Evolutionary conservation across 106 monocot genomes (phyloP).

Genomic region (Dioscorea zingiberensis): DNA sequence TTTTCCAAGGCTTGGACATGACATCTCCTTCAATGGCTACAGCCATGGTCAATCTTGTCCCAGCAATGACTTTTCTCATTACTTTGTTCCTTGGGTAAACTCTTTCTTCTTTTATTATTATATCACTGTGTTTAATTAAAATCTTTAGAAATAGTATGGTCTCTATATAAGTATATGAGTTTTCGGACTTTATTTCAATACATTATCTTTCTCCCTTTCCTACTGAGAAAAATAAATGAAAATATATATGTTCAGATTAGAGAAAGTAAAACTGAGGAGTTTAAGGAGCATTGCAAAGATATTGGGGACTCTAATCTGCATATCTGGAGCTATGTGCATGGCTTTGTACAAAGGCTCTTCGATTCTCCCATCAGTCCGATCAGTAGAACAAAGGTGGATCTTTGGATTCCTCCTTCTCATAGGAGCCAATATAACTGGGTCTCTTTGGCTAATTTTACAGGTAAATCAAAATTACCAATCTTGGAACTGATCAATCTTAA

Average conservation of each 20-base stretch:
- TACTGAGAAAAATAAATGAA: neutral
- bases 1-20: neutral
- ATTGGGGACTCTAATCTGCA: conserved; percentile 10
- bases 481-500: no score
- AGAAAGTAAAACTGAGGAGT: neutral
- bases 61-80: conserved; percentile 7
- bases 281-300: conserved; percentile 17
- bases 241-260: neutral
- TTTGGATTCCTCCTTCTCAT: no score
- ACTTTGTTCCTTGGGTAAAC: neutral
- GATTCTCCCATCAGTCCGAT: conserved; percentile 7
- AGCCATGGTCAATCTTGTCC: neutral
- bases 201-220: no score
- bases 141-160: no score
- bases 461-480: no score
- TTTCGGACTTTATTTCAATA: no score
- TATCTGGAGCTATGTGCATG: conserved; percentile 10
- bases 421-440: no score
- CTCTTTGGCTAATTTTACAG: no score
- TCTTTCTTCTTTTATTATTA: neutral
- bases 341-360: conserved; percentile 9
- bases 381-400: no score
- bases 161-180: no score
- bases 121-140: no score
- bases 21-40: conserved; percentile 5